A percentile compares a stretch with the other conserved stretches of the same genome.
Evolutionary conservation across 805 yeast species (phyloP).

Genomic region (Metschnikowia orientalis): DNA sequence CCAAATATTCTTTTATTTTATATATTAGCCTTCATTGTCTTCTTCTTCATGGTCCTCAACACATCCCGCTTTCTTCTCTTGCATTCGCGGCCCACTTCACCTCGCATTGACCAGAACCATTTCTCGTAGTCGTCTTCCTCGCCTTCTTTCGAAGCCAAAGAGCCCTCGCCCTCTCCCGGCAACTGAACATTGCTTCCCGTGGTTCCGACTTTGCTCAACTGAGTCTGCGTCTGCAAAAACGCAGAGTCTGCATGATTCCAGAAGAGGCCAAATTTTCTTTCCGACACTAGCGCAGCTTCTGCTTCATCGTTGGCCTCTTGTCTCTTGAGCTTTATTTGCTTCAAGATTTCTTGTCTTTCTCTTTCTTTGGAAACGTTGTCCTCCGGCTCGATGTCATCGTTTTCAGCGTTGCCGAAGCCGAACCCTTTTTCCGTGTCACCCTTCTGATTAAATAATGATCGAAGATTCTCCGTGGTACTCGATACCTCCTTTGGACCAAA

Average conservation of each 20-base stretch:
- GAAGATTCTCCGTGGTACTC: slow-evolving; percentile 54
- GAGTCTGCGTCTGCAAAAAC: slow-evolving; percentile 80
- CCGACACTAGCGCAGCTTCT: slow-evolving; percentile 20
- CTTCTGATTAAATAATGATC: slow-evolving; percentile 56
- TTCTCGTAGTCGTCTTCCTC: slow-evolving; percentile 54
- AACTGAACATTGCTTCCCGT: slow-evolving; percentile 25
- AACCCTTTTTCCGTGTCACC: slow-evolving; percentile 24
- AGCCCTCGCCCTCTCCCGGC: slow-evolving; percentile 32
- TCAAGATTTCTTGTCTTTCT: slow-evolving; percentile 24
- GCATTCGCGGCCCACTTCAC: slow-evolving; percentile 71
- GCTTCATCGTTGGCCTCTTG: slow-evolving; percentile 25
- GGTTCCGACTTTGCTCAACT: slow-evolving; percentile 54
- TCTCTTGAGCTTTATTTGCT: slow-evolving; percentile 30
- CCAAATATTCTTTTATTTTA: too few species aligned
- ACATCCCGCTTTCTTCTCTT: slow-evolving; percentile 74
- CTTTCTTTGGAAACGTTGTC: slow-evolving; percentile 11
- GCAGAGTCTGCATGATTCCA: slow-evolving; percentile 86
- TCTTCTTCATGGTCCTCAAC: slow-evolving; percentile 53
- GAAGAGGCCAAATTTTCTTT: slow-evolving; percentile 50
- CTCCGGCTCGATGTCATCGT: slow-evolving; percentile 12
- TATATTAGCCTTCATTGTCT: slow-evolving; percentile 6
- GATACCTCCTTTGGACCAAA: slow-evolving; percentile 39
- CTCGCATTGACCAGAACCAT: slow-evolving; percentile 81
- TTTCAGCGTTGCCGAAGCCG: slow-evolving; percentile 38
- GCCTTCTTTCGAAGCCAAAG: slow-evolving; percentile 24